Evolutionary conservation across 139 green algal genomes (phyloP), one percentile per base, ranked within the genome.

Genomic region (Micromonas commoda): DNA sequence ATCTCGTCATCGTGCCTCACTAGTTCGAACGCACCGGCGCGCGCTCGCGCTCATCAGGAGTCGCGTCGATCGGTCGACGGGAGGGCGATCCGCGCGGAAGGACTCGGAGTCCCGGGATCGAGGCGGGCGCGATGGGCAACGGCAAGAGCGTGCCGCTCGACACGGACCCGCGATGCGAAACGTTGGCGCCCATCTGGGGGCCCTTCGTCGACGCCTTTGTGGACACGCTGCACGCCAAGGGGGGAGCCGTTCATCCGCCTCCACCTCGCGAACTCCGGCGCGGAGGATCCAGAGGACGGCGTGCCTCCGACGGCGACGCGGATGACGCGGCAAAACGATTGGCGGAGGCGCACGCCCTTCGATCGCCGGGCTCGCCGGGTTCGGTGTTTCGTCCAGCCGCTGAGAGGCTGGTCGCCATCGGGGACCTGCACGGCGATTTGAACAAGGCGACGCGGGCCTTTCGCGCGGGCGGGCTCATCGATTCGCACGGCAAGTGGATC

Each of bases 401-500:
- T 21, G 60, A 77, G 5, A 84, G 90, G 3, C 20, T 93, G 37
- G 81, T 95, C 0, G 90, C 93, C 0, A 90, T 98, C 19, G 94
- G 94, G 23, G 94, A 98, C 79, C 53, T 98, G 19, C 94, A 98
- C 81, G 94, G 94, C 3, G 94, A 98, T 80, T 73, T 96, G 34
- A 23, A 76, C 24, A 96, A 98, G 83, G 81, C 91, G 2, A 70
- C 80, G 1, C 77, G 86, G 0, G 91, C 93, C 0, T 90, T 97
- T 45, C 63, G 72, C 9, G 34, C 96, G 23, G 92, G 87, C 1
- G 89, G 90, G 1, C 71, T 98, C 0, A 87, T 91, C 1, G 85
- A 93, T 45, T 66, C 89, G 6, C 37, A 89, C 5, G 88, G 88
- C 19, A 65, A 76, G 24, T 86, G 82, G 82, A 68, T 39, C 0